These are phyloP conservation scores for Stropharia rugosoannulata DNA, from an alignment of 768 basidiomycete species.

Conservation along the genomic window DNA sequence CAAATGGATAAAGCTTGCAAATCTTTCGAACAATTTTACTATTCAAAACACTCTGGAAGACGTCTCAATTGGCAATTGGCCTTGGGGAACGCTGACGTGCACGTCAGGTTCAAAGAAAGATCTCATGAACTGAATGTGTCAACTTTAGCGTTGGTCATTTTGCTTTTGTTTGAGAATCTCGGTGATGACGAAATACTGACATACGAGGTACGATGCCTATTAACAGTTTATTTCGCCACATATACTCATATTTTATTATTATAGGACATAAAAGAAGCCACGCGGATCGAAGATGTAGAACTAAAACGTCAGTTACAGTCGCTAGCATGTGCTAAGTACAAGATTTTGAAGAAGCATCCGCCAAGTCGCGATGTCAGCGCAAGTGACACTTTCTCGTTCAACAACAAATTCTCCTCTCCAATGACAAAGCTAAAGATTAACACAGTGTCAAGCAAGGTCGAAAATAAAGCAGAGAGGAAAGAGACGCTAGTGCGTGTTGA, in stretches of 20 bases:
- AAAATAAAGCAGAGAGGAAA: constrained; percentile 81
- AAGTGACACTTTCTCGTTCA: constrained; percentile 88
- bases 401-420: constrained; percentile 73
- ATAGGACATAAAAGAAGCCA: constrained; percentile 83
- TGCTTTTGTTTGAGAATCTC: constrained; percentile 82
- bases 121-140: constrained; percentile 92
- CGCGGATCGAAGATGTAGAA: constrained; percentile 72
- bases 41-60: constrained; percentile 85
- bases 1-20: constrained; percentile 62
- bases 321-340: constrained; percentile 92
- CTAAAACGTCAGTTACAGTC: constrained; percentile 94
- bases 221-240: background rate
- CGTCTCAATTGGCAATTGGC: constrained; percentile 91
- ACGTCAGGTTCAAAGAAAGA: constrained; percentile 73
- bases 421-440: constrained; percentile 92
- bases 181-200: constrained; percentile 67
- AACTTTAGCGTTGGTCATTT: constrained; percentile 83
- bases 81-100: constrained; percentile 88
- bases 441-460: constrained; percentile 85
- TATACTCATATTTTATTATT: constrained; percentile 2
- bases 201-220: constrained; percentile 57
- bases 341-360: constrained; percentile 89
- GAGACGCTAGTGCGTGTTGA: constrained; percentile 91
- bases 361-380: constrained; percentile 77
- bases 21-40: constrained; percentile 89